These are phyloP conservation scores for Escallonia herrerae DNA, from an alignment of 129 eudicot genomes.

Conservation along the genomic window DNA sequence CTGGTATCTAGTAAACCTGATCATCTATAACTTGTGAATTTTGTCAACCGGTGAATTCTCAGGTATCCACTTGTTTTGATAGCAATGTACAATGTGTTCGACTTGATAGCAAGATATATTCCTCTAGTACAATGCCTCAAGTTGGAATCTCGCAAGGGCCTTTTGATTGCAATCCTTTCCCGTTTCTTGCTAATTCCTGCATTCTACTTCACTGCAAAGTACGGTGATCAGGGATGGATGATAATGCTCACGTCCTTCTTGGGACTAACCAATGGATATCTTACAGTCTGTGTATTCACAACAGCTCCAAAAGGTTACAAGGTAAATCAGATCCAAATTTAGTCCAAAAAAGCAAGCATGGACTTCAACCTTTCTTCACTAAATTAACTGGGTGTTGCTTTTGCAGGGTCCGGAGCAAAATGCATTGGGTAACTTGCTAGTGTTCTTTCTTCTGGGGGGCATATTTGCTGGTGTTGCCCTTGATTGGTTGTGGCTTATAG, in stretches of 20 bases:
- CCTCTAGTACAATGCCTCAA: constrained; percentile 37
- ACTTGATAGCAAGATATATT: constrained; percentile 52
- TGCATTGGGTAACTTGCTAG: constrained; percentile 69
- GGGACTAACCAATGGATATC: constrained; percentile 67
- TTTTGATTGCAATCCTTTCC: constrained; percentile 26
- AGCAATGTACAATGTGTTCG: constrained; percentile 64
- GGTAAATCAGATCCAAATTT: constrained; percentile 26
- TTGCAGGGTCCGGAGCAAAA: constrained; percentile 82
- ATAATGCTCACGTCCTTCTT: constrained; percentile 39
- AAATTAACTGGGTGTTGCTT: too few species aligned
- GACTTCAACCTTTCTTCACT: too few species aligned
- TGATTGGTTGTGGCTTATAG: constrained; percentile 81
- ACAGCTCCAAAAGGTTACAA: constrained; percentile 72
- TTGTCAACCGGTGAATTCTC: not conserved
- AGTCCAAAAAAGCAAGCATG: not conserved
- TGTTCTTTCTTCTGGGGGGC: constrained; percentile 49
- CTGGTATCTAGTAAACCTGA: not conserved
- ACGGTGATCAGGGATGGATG: constrained; percentile 69
- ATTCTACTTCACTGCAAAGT: constrained; percentile 72
- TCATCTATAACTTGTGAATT: not conserved
- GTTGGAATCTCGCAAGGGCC: constrained; percentile 46
- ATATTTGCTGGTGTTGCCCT: constrained; percentile 54
- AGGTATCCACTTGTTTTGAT: constrained; percentile 74
- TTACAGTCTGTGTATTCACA: constrained; percentile 53
- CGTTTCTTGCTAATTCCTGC: constrained; percentile 61